Evolutionary conservation across 768 basidiomycete genomes (phyloP), one percentile per base, ranked within the genome.

Genomic region (Termitomyces heimii): DNA sequence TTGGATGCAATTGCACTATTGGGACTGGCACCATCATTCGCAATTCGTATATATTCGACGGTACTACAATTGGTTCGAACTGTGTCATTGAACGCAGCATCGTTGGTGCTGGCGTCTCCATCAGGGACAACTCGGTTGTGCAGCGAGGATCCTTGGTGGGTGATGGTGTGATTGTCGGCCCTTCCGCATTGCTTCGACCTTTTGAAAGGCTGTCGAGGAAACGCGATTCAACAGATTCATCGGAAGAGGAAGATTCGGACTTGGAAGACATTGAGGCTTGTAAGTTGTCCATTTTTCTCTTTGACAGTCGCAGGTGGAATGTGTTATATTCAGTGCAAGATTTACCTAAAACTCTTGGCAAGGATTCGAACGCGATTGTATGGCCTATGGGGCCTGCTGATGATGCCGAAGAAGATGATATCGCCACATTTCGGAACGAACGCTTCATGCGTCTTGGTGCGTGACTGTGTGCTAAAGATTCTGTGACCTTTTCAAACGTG

Each of bases 21-120:
- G 92, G 92, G 12, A 72, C 83, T 5, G 80, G 83, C 9, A 82
- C 84, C 22, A 73, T 83, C 57, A 81, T 99, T 56, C 76, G 77
- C 31, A 75, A 89, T 66, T 86, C 92, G 29, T 96, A 94, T 64
- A 77, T 98, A 46, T 94, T 94, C 66, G 90, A 94, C 62, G 82
- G 83, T 54, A 86, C 86, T 16, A 66, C 77, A 39, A 77, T 98
- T 53, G 91, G 86, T 29, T 77, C 86, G 55, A 80, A 83, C 45
- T 88, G 85, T 65, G 74, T 80, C n/a, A 75, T 98, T 49, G 80
- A 85, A 63, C 77, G 83, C 60, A 88, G 90, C 57, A 93, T 98
- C 57, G 70, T 99, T 22, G 96, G 94, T 4, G 76, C 84, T 24
- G 82, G 81, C 10, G 93, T 89, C n/a, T 71, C 71, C 32, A 79